These are phyloP conservation scores for Parathielavia appendiculata DNA, from an alignment of 495 filamentous ascomycete genomes.

Conservation along the genomic window DNA sequence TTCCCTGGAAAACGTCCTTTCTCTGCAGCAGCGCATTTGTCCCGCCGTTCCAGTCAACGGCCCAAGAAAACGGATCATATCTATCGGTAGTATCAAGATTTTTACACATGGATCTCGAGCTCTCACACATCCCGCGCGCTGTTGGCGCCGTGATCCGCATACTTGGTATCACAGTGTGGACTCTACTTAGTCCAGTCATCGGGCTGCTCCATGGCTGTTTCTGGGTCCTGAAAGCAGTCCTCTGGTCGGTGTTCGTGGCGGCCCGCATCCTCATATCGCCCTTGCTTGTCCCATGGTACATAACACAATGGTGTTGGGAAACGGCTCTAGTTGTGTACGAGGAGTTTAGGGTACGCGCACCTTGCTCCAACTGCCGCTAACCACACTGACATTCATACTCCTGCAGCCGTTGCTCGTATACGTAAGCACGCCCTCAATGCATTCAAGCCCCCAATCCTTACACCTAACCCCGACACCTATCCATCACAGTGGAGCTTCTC, in stretches of 20 bases:
- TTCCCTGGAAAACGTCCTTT: too few species aligned
- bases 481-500: slow-evolving; percentile 2
- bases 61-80: not conserved
- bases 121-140: not conserved
- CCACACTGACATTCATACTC: not conserved
- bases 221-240: not conserved
- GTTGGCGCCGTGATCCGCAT: not conserved
- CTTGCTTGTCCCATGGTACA: not conserved
- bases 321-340: not conserved
- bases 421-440: not conserved
- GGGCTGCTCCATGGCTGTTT: not conserved
- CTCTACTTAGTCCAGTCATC: not conserved
- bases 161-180: not conserved
- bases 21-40: not conserved
- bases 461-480: not conserved
- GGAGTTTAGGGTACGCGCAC: not conserved
- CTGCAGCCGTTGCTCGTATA: not conserved
- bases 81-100: not conserved
- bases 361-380: not conserved
- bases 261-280: not conserved
- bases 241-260: not conserved
- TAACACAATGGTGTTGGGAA: not conserved
- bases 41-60: not conserved
- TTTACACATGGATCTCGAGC: not conserved
- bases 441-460: not conserved